A percentile compares a stretch with the other conserved stretches of the same genome.
These are phyloP conservation scores for Amanita rimosa DNA, from an alignment of 768 basidiomycete genomes.

Conservation along the genomic window DNA sequence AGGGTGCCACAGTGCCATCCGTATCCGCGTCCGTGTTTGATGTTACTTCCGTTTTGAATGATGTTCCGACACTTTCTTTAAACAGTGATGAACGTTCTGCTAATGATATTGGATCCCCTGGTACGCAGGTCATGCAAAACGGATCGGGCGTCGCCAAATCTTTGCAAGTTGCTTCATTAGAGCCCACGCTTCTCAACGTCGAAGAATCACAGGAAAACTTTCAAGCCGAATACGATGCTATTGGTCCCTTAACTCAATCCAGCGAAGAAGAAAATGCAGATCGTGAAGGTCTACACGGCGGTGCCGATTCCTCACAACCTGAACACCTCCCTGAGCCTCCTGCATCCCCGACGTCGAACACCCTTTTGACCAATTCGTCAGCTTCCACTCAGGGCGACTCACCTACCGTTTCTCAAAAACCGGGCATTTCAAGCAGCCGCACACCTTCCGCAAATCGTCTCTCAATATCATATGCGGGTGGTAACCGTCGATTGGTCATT, in stretches of 20 bases:
- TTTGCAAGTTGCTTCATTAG: constrained; percentile 33
- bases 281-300: constrained; percentile 6
- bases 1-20: constrained; percentile 20
- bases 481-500: constrained; percentile 76
- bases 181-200: constrained; percentile 42
- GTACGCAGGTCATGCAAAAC: constrained; percentile 21
- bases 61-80: constrained; percentile 20
- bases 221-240: constrained; percentile 3
- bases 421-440: constrained; percentile 26
- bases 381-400: constrained; percentile 37
- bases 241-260: constrained; percentile 4
- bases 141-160: constrained; percentile 18
- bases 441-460: constrained; percentile 72
- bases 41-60: constrained; percentile 23
- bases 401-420: constrained; percentile 22
- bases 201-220: constrained; percentile 14
- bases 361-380: constrained; percentile 28
- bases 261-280: constrained; percentile 10
- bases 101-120: constrained; percentile 34
- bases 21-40: constrained; percentile 41
- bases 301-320: constrained; percentile 14
- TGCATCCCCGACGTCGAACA: constrained; percentile 43
- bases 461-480: constrained; percentile 93
- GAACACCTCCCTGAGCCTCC: constrained; percentile 52
- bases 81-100: constrained; percentile 33